Conservation (phyloP, 495 filamentous ascomycete species). For the Saxophila tyrrhenica region DNA sequence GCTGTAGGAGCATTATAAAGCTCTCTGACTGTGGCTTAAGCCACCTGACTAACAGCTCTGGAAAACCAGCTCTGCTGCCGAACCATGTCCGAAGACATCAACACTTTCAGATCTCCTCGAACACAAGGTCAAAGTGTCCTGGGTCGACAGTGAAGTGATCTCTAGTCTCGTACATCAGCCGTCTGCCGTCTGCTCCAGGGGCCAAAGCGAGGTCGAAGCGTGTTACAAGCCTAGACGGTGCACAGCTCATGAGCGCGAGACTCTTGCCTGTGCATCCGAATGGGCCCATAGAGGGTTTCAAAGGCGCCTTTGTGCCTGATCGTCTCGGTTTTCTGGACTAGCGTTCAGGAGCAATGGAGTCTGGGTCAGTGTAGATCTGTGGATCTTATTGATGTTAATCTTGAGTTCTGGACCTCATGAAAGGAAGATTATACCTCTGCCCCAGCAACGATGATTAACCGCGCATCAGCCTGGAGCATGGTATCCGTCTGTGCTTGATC, state of each 20-base stretch:
- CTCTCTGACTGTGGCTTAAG: not conserved
- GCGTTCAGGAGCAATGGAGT: conserved; percentile 43
- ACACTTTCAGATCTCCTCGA: conserved; percentile 1
- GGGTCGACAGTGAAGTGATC: conserved; percentile 36
- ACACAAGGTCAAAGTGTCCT: conserved; percentile 17
- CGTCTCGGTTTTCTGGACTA: conserved; percentile 36
- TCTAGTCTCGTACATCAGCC: conserved; percentile 25
- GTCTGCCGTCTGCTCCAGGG: conserved; percentile 29
- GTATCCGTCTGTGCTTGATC: conserved; percentile 4
- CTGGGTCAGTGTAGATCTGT: conserved; percentile 25
- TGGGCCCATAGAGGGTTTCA: conserved; percentile 31
- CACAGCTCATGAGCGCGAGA: conserved; percentile 40
- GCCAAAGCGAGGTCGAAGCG: conserved; percentile 35
- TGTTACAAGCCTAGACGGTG: conserved; percentile 32
- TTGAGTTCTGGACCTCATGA: conserved; percentile 16
- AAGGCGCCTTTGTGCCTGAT: conserved; percentile 36
- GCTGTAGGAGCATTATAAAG: not conserved
- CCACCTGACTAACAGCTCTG: not conserved
- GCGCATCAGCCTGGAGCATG: conserved; percentile 12
- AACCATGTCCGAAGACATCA: too few relatives aligned
- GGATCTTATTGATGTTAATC: conserved; percentile 1
- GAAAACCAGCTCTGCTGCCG: too few relatives aligned
- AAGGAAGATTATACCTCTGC: conserved; percentile 25
- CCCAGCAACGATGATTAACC: conserved; percentile 23
- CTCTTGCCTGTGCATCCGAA: conserved; percentile 40